Evolutionary conservation across 2,329 filamentous ascomycete genomes (phyloP).

Genomic region (Fusarium devonianum): DNA sequence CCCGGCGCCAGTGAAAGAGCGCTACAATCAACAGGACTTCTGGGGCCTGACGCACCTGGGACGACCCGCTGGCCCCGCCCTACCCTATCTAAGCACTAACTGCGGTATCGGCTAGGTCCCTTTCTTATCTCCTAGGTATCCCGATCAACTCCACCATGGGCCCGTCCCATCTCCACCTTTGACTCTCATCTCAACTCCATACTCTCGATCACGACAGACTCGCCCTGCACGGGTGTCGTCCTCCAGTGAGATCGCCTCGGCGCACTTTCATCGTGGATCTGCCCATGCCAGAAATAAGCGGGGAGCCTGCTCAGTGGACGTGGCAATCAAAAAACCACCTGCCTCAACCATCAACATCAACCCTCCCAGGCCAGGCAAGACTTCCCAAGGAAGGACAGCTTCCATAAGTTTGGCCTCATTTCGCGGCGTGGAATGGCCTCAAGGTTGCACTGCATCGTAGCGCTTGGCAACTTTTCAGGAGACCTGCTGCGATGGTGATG

Average conservation of each 20-base stretch:
- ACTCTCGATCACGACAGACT: not conserved
- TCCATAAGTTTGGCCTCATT: not conserved
- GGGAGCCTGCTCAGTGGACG: no score
- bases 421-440: not conserved
- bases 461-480: conserved; percentile 1
- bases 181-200: conserved; percentile 11
- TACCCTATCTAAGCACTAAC: conserved; percentile 30
- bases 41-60: conserved; percentile 5
- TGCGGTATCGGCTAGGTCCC: conserved; percentile 1
- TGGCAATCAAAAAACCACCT: not conserved
- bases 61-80: not conserved
- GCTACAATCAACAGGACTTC: not conserved
- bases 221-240: not conserved
- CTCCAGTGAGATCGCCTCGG: not conserved
- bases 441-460: conserved; percentile 1
- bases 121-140: conserved; percentile 3
- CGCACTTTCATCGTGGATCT: not conserved
- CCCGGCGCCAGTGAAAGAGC: not conserved
- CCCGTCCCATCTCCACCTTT: conserved; percentile 6
- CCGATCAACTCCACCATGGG: conserved; percentile 11
- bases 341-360: conserved; percentile 1
- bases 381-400: not conserved
- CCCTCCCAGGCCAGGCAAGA: not conserved
- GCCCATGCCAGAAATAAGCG: not conserved
- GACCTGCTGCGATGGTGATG: conserved; percentile 6